phyloP scores from a whole-genome alignment of 2,329 filamentous ascomycete genomes.

The Penicillium sp. region DNA sequence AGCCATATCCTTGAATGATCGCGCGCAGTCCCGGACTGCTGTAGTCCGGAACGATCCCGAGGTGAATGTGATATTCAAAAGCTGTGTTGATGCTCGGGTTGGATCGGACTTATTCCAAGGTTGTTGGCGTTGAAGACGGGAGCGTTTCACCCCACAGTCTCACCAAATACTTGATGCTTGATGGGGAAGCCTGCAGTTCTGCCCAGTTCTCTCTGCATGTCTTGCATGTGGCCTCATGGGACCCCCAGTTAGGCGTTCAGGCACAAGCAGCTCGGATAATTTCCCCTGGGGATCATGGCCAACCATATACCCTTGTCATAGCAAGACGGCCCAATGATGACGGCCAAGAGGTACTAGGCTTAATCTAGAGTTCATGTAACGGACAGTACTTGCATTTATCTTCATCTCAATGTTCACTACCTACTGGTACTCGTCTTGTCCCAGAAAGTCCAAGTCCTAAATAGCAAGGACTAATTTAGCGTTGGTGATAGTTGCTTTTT shows the following conservation, averaged over 20 bases:
- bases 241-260: not conserved
- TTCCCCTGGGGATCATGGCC: not conserved
- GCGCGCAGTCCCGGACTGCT: not conserved
- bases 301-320: not conserved
- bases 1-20: slow-evolving; percentile 5
- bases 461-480: no score
- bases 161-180: not conserved
- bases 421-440: no score
- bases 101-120: not conserved
- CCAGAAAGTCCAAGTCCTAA: no score
- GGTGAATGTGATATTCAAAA: not conserved
- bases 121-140: not conserved
- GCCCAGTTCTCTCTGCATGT: not conserved
- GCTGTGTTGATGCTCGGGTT: not conserved
- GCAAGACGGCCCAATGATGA: not conserved
- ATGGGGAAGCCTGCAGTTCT: not conserved
- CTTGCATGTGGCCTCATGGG: not conserved
- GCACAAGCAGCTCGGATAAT: not conserved
- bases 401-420: not conserved
- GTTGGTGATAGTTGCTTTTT: no score
- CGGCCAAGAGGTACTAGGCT: not conserved
- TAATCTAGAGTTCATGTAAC: not conserved
- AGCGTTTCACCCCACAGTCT: not conserved
- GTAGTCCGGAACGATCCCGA: not conserved
- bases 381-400: not conserved